These are phyloP conservation scores for Eustoma russellianum DNA, from an alignment of 257 asterid genomes.

Conservation along the genomic window DNA sequence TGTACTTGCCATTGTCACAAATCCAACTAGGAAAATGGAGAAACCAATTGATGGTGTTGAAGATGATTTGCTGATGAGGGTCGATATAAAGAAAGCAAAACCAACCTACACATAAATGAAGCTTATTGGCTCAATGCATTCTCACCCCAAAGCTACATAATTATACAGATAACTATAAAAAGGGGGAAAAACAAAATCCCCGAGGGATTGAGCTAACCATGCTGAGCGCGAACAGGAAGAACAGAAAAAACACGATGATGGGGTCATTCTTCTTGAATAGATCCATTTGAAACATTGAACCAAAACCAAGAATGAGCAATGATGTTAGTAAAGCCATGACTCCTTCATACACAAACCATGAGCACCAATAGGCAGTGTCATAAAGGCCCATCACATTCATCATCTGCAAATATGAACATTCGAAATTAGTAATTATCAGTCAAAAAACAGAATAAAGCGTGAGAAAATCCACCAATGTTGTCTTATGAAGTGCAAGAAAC, in stretches of 20 bases:
- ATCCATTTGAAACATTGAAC: constrained; percentile 20
- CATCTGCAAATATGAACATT: constrained; percentile 18
- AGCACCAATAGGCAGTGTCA: constrained; percentile 37
- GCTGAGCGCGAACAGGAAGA: constrained; percentile 30
- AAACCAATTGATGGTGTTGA: constrained; percentile 28
- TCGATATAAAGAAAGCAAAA: constrained; percentile 27
- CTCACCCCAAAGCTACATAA: not conserved
- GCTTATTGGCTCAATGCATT: no score
- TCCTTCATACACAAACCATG: constrained; percentile 36
- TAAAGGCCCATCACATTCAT: constrained; percentile 38
- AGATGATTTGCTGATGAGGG: constrained; percentile 24
- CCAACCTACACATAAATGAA: constrained; percentile 15
- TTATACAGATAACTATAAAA: no score
- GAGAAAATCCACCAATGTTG: not conserved
- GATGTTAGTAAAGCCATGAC: constrained; percentile 26
- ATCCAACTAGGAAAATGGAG: constrained; percentile 18
- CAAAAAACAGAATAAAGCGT: not conserved
- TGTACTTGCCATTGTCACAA: constrained; percentile 23
- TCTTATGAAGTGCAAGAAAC: not conserved
- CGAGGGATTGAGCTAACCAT: constrained; percentile 20
- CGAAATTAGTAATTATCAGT: not conserved
- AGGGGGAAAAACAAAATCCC: not conserved
- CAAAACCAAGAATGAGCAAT: constrained; percentile 24
- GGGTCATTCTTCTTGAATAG: constrained; percentile 25
- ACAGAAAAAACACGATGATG: constrained; percentile 21